phyloP scores from a whole-genome alignment of 2,329 filamentous ascomycete species.

The Aureobasidium sp. region DNA sequence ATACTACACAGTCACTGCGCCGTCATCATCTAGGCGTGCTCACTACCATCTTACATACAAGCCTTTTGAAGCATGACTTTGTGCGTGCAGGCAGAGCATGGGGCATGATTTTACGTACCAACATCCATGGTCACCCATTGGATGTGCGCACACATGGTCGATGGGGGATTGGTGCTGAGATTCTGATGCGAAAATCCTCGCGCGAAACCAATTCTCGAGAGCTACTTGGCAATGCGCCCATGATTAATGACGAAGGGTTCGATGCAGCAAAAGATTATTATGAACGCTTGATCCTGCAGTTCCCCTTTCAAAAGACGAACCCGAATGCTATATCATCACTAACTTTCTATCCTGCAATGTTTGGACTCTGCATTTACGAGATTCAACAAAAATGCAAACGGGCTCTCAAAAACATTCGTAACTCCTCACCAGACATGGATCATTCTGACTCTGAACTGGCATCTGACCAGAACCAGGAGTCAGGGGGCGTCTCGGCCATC shows the following conservation, averaged over 20 bases:
- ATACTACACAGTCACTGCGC: conserved; percentile 28
- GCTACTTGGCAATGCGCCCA: conserved; percentile 12
- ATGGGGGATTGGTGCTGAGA: conserved; percentile 80
- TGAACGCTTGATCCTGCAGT: conserved; percentile 65
- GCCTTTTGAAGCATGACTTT: conserved; percentile 62
- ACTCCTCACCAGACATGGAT: not conserved
- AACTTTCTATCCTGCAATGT: conserved; percentile 74
- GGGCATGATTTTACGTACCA: conserved; percentile 60
- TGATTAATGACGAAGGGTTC: conserved; percentile 38
- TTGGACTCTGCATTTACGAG: conserved; percentile 72
- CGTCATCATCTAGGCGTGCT: conserved; percentile 56
- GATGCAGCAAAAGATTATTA: conserved; percentile 59
- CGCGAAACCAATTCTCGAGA: not conserved
- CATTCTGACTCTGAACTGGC: conserved; percentile 17
- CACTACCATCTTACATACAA: conserved; percentile 61
- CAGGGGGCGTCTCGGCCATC: conserved; percentile 2
- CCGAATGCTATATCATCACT: conserved; percentile 54
- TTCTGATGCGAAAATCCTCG: conserved; percentile 53
- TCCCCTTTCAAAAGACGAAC: conserved; percentile 57
- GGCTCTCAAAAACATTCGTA: conserved; percentile 31
- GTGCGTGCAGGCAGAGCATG: conserved; percentile 64
- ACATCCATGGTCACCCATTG: conserved; percentile 46
- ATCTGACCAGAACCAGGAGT: conserved; percentile 15
- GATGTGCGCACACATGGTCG: conserved; percentile 61
- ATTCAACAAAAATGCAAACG: conserved; percentile 51